Percentiles rank a stretch among this genome's conserved stretches.
These are phyloP conservation scores for Mortierella sp. DNA, from an alignment of 371 early-diverging fungal species.

Conservation along the genomic window DNA sequence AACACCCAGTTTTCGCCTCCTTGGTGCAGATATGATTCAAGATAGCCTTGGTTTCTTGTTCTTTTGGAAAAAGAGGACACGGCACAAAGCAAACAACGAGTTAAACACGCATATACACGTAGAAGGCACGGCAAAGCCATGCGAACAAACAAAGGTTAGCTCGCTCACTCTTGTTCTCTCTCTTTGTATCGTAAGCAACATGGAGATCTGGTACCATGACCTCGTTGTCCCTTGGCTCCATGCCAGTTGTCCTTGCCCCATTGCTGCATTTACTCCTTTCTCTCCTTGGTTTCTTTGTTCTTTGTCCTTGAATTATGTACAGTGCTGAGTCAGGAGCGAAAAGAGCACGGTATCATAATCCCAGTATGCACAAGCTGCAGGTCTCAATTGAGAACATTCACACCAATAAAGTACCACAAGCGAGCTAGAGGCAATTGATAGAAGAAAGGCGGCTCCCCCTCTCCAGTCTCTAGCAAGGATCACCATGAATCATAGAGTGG, in stretches of 20 bases:
- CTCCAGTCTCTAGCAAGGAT: no score
- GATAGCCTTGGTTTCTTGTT: not conserved
- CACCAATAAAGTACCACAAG: not conserved
- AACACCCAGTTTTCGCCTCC: not conserved
- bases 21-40: not conserved
- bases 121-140: not conserved
- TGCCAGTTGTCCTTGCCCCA: not conserved
- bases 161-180: no score
- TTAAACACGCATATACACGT: not conserved
- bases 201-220: not conserved
- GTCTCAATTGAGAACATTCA: not conserved
- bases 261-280: not conserved
- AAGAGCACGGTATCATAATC: not conserved
- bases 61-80: not conserved
- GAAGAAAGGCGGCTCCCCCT: not conserved
- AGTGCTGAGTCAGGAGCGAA: not conserved
- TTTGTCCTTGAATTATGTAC: not conserved
- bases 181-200: slow-evolving; percentile 1
- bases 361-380: not conserved
- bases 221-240: not conserved
- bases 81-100: not conserved
- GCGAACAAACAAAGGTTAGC: not conserved
- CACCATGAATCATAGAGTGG: no score
- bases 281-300: not conserved
- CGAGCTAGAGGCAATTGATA: not conserved